Percentiles rank a stretch among this genome's conserved stretches.
Evolutionary conservation across 2,329 filamentous ascomycete genomes (phyloP).

Genomic region (Fusarium sp.): DNA sequence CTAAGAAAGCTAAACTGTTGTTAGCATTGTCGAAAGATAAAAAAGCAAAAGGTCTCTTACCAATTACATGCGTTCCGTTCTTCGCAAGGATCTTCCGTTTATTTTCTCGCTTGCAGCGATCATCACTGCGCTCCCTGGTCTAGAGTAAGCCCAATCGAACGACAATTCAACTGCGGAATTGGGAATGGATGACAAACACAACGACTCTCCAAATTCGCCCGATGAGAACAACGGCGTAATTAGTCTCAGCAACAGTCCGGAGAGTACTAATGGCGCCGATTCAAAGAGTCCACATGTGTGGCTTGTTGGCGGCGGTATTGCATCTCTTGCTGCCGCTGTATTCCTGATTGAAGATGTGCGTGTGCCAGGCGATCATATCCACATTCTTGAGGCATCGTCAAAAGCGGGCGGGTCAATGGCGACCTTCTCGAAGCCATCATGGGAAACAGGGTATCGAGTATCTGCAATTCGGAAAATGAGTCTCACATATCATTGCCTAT

Average conservation of each 20-base stretch:
- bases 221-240: slow-evolving; percentile 8
- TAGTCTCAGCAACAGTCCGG: slow-evolving; percentile 29
- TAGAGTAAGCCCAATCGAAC: background rate
- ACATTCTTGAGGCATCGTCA: slow-evolving; percentile 45
- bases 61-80: slow-evolving; percentile 9
- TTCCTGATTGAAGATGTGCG: slow-evolving; percentile 45
- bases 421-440: slow-evolving; percentile 37
- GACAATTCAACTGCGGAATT: background rate
- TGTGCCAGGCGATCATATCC: slow-evolving; percentile 43
- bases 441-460: slow-evolving; percentile 44
- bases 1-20: slow-evolving; percentile 16
- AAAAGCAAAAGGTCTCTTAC: slow-evolving; percentile 12
- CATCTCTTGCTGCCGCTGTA: slow-evolving; percentile 44
- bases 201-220: background rate
- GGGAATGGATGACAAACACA: slow-evolving; percentile 24
- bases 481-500: slow-evolving; percentile 44
- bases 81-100: slow-evolving; percentile 24
- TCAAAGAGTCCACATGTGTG: slow-evolving; percentile 36
- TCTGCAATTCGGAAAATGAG: slow-evolving; percentile 47
- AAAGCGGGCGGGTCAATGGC: slow-evolving; percentile 45
- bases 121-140: slow-evolving; percentile 34
- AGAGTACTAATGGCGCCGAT: slow-evolving; percentile 30
- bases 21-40: slow-evolving; percentile 8
- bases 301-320: slow-evolving; percentile 47
- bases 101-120: slow-evolving; percentile 27